Percentiles rank a stretch among this genome's conserved stretches.
Evolutionary conservation across 805 yeast genomes (phyloP).

Genomic region (Starmera quercuum): DNA sequence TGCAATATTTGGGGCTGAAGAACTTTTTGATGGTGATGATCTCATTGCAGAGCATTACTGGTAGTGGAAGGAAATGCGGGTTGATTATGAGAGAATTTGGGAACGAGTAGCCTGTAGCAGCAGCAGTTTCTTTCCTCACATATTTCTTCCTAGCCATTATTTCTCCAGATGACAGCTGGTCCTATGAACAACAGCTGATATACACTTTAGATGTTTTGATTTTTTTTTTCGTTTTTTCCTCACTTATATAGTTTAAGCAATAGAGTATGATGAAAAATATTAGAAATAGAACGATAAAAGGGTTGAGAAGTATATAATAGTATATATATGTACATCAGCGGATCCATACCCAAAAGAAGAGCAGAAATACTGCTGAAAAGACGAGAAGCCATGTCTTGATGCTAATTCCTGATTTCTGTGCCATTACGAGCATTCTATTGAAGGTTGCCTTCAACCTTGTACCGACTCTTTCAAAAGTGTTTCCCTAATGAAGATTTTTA

Average conservation of each 20-base stretch:
- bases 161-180: too few relatives aligned
- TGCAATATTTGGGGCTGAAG: constrained; percentile 7
- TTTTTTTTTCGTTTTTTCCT: too few relatives aligned
- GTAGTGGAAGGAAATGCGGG: constrained; percentile 1
- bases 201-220: too few relatives aligned
- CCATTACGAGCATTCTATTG: constrained; percentile 54
- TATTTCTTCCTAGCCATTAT: neutral
- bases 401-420: constrained; percentile 55
- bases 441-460: constrained; percentile 43
- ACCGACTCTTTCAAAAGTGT: constrained; percentile 40
- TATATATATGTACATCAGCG: too few relatives aligned
- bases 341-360: constrained; percentile 45
- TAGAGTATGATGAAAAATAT: too few relatives aligned
- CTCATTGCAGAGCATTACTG: constrained; percentile 5
- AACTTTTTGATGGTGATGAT: constrained; percentile 14
- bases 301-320: neutral
- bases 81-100: neutral
- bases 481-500: constrained; percentile 10
- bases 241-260: too few relatives aligned
- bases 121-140: neutral
- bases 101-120: neutral
- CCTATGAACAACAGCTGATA: too few relatives aligned
- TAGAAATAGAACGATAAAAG: neutral
- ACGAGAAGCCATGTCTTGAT: constrained; percentile 53
- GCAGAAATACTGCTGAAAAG: constrained; percentile 37